Evolutionary conservation across 2,329 filamentous ascomycete genomes (phyloP).

Genomic region (Fusarium nematophilum): DNA sequence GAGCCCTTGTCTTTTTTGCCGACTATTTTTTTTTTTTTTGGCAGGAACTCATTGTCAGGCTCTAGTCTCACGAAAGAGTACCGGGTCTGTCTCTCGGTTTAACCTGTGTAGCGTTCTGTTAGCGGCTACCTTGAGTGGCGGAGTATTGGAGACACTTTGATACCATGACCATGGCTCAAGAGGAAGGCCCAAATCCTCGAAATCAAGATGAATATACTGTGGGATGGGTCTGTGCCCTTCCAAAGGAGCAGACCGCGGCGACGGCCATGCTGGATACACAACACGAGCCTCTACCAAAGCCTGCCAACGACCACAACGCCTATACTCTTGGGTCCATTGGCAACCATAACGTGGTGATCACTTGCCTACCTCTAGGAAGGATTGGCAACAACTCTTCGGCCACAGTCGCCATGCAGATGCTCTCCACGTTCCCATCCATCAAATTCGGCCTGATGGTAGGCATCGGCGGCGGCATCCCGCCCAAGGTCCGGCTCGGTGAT

Average conservation of each 20-base stretch:
- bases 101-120: too few relatives aligned
- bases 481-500: slow-evolving; percentile 44
- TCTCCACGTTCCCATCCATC: slow-evolving; percentile 21
- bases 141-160: too few relatives aligned
- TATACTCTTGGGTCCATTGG: slow-evolving; percentile 36
- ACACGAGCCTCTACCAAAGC: slow-evolving; percentile 11
- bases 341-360: slow-evolving; percentile 1
- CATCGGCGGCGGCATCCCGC: slow-evolving; percentile 42
- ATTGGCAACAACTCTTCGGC: neutral
- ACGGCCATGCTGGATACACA: slow-evolving; percentile 45
- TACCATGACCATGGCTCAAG: too few relatives aligned
- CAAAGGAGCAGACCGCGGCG: slow-evolving; percentile 45
- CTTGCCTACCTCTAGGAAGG: neutral
- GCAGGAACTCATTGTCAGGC: too few relatives aligned
- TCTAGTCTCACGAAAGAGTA: too few relatives aligned
- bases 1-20: too few relatives aligned
- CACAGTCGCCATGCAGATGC: neutral
- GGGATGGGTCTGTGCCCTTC: slow-evolving; percentile 49
- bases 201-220: slow-evolving; percentile 48
- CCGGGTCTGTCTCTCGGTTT: too few relatives aligned
- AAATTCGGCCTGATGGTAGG: slow-evolving; percentile 41
- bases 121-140: too few relatives aligned
- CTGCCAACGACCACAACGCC: slow-evolving; percentile 23
- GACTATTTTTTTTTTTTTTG: too few relatives aligned
- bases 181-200: too few relatives aligned